Conservation (phyloP, 164 flowering plant species). For the Echeveria elegans region DNA sequence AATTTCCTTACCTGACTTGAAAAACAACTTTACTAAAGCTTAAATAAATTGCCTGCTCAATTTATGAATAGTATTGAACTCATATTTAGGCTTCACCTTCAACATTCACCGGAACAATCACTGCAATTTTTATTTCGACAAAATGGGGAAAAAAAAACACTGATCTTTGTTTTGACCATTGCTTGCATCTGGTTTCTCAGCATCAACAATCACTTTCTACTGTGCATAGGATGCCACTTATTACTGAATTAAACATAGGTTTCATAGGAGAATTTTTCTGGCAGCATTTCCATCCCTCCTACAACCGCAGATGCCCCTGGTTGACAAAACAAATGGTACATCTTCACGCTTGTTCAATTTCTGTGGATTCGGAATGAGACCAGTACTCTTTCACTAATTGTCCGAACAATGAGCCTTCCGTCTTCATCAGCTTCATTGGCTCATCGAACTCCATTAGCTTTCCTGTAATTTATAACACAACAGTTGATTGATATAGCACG, state of each 20-base stretch:
- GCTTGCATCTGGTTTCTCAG: background rate
- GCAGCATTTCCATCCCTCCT: background rate
- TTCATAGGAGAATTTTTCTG: background rate
- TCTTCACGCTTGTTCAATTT: background rate
- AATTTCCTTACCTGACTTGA: too few species aligned
- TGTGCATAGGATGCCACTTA: background rate
- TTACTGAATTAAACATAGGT: background rate
- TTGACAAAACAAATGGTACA: background rate
- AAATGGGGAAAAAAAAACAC: background rate
- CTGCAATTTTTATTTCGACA: background rate
- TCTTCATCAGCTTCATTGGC: constrained; percentile 27
- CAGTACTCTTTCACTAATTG: constrained; percentile 32
- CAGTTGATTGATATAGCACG: background rate
- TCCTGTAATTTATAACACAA: constrained; percentile 15
- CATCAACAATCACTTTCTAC: background rate
- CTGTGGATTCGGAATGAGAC: constrained; percentile 15
- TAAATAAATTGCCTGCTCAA: too few species aligned
- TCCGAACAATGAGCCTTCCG: constrained; percentile 27
- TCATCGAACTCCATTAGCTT: constrained; percentile 31
- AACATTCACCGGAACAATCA: too few species aligned
- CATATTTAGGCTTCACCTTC: too few species aligned
- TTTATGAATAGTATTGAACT: too few species aligned
- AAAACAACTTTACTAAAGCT: too few species aligned
- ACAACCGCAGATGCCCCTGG: background rate
- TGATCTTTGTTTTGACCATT: background rate